These are phyloP conservation scores for Termitomyces bulborhizus DNA, from an alignment of 768 basidiomycete species.

Conservation along the genomic window DNA sequence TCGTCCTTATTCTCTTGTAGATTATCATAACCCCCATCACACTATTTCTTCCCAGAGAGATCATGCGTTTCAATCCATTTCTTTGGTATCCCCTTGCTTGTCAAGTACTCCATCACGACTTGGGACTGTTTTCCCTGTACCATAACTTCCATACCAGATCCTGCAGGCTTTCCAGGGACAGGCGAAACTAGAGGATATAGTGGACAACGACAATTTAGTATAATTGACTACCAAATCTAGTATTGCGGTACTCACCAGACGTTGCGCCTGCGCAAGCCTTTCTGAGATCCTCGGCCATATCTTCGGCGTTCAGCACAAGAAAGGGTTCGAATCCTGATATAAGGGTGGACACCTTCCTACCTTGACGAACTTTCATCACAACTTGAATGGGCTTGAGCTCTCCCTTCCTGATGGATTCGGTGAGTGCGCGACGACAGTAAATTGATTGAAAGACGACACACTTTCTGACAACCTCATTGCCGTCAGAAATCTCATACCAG, in stretches of 20 bases:
- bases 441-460: conserved; percentile 22
- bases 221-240: background rate
- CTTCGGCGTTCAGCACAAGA: conserved; percentile 54
- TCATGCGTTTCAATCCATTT: conserved; percentile 66
- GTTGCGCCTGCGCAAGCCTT: conserved; percentile 77
- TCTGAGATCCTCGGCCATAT: conserved; percentile 73
- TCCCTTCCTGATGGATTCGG: conserved; percentile 57
- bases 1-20: background rate
- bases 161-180: conserved; percentile 44
- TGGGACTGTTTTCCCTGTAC: conserved; percentile 82
- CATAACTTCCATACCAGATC: conserved; percentile 59
- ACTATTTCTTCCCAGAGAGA: conserved; percentile 41
- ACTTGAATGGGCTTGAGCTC: conserved; percentile 64
- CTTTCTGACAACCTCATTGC: conserved; percentile 55
- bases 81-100: conserved; percentile 70
- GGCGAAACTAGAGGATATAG: conserved; percentile 45
- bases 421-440: background rate
- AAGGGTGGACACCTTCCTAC: conserved; percentile 69
- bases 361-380: conserved; percentile 67
- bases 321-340: conserved; percentile 81
- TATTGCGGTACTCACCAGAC: conserved; percentile 42
- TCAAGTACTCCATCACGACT: conserved; percentile 59
- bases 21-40: background rate
- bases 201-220: background rate
- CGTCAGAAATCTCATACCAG: conserved; percentile 64